Percentiles rank a stretch among this genome's conserved stretches.
Evolutionary conservation across 2,329 filamentous ascomycete genomes (phyloP).

Genomic region (Penicillium sp.): DNA sequence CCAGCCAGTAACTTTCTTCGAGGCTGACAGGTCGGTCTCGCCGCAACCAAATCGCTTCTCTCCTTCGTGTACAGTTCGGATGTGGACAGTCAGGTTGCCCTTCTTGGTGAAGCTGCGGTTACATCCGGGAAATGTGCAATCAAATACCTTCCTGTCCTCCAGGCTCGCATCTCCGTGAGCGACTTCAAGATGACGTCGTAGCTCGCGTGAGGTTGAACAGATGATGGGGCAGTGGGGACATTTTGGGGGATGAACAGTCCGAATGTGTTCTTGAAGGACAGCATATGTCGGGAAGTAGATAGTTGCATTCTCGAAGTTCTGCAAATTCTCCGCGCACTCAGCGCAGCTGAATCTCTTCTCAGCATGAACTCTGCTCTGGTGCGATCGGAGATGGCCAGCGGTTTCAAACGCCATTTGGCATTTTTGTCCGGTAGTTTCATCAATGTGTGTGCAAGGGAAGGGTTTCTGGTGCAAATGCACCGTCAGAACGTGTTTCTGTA

Average conservation of each 20-base stretch:
- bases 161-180: slow-evolving; percentile 64
- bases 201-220: slow-evolving; percentile 65
- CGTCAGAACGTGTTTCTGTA: slow-evolving; percentile 77
- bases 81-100: slow-evolving; percentile 79
- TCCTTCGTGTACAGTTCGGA: slow-evolving; percentile 74
- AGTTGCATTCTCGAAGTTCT: slow-evolving; percentile 18
- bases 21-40: slow-evolving; percentile 59
- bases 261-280: slow-evolving; percentile 72
- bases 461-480: slow-evolving; percentile 72
- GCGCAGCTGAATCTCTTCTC: slow-evolving; percentile 73
- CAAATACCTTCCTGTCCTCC: slow-evolving; percentile 64
- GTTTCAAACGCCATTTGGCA: slow-evolving; percentile 75
- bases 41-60: slow-evolving; percentile 76
- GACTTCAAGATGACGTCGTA: slow-evolving; percentile 76
- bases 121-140: slow-evolving; percentile 67
- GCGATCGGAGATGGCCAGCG: slow-evolving; percentile 67
- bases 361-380: slow-evolving; percentile 69
- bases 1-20: slow-evolving; percentile 65
- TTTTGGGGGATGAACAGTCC: slow-evolving; percentile 66
- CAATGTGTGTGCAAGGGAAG: slow-evolving; percentile 66
- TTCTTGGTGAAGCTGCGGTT: slow-evolving; percentile 75
- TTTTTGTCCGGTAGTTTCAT: slow-evolving; percentile 51
- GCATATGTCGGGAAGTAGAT: slow-evolving; percentile 69
- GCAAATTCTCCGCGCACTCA: slow-evolving; percentile 59
- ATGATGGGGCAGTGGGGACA: slow-evolving; percentile 73